Evolutionary conservation across 2,329 filamentous ascomycete species (phyloP), one percentile per base, ranked within the genome.

Genomic region (Aspergillus brasiliensis): DNA sequence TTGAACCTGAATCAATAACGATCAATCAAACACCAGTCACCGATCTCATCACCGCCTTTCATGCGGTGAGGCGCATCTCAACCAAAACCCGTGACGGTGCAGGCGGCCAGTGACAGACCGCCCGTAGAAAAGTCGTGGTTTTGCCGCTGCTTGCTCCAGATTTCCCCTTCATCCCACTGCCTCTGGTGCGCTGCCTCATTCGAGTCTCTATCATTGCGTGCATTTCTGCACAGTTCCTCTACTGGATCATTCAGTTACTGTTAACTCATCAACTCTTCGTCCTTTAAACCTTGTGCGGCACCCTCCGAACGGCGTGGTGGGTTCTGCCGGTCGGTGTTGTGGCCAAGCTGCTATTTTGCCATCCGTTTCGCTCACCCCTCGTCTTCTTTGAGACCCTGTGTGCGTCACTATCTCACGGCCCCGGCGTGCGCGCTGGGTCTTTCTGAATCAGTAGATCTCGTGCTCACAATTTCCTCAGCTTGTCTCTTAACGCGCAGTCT

Each of bases 41-140:
- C 68, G 68, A 70, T 64, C 60, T 66, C 66, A 75, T 74, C 72
- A 75, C 73, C 73, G 73, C 73, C 73, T 74, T 73, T 68, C 64
- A 68, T 75, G 73, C 73, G 73, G 73, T 75, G 73, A 75, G 73
- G 70, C 63, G 54, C 65, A 66, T 72, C 66, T 56, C 64, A 66
- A 61, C 46, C 62, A 38, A 55, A 34, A 52, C 64, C 62, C 66
- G 64, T 65, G 62, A 60, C 58, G 37, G 44, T 27, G 51, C 55
- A 58, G 52, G 57, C 60, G 62, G 66, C 58, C 60, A 44, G 52
- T 51, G 56, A 62, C 70, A 74, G 72, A 76, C 75, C 75, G 74
- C 75, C 73, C 70, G 62, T 65, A 61, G 57, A 58, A 67, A 64
- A 64, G 58, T 62, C 51, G 28, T 58, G 47, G 71, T 76, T 75